A percentile compares a stretch with the other conserved stretches of the same genome.
Conservation (phyloP, 2,329 filamentous ascomycete species). For the Alternaria incomplexa region DNA sequence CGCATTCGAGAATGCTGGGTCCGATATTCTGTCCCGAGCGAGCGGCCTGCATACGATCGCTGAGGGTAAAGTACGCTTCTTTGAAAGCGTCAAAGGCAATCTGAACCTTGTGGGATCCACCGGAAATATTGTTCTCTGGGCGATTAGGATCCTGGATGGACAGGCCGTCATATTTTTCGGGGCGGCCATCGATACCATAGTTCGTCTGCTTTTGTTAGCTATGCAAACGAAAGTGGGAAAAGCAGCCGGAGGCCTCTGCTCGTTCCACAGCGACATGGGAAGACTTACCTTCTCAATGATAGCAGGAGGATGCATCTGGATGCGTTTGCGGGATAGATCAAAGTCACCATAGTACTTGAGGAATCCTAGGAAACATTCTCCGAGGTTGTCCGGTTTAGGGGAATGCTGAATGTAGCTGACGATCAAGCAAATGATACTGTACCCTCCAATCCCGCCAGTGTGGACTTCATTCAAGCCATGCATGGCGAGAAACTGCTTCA, state of each 20-base stretch:
- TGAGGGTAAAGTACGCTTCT: conserved; percentile 47
- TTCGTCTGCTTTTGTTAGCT: conserved; percentile 22
- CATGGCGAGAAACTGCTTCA: conserved; percentile 94
- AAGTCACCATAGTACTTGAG: conserved; percentile 90
- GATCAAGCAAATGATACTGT: conserved; percentile 91
- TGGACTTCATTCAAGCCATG: conserved; percentile 90
- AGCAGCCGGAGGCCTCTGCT: not conserved
- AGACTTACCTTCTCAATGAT: conserved; percentile 75
- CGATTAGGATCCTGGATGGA: conserved; percentile 94
- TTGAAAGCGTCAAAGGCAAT: conserved; percentile 74
- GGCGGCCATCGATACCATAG: conserved; percentile 39
- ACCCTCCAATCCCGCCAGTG: conserved; percentile 89
- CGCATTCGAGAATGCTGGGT: conserved; percentile 70
- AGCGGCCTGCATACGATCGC: conserved; percentile 59
- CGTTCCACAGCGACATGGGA: not conserved
- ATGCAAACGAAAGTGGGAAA: not conserved
- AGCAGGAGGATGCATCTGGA: conserved; percentile 72
- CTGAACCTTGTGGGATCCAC: conserved; percentile 75
- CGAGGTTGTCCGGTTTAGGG: conserved; percentile 65
- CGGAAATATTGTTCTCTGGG: conserved; percentile 83
- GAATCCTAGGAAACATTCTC: conserved; percentile 84
- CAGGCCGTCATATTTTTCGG: conserved; percentile 62
- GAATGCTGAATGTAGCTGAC: conserved; percentile 82
- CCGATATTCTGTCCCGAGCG: conserved; percentile 24
- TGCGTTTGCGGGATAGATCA: conserved; percentile 71